Base-by-base conservation (phyloP, 2,329 filamentous ascomycete genomes). In the Byssoonygena ceratinophila region DNA sequence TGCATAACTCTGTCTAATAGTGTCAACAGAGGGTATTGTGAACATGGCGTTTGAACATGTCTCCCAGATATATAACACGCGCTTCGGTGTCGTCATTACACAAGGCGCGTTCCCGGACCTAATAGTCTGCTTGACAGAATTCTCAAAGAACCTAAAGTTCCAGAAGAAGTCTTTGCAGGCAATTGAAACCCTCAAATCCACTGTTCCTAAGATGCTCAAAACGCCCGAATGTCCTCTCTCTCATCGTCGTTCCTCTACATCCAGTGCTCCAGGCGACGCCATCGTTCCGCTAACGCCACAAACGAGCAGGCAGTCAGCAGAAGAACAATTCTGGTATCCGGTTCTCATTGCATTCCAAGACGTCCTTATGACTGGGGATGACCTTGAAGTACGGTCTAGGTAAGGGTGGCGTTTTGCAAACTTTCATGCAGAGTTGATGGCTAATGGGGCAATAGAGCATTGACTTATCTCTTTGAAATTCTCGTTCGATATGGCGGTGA, bases 251-350 rank as follows among this genome's bases (percentile, higher is more conserved):
- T 73, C 75, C 22, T 63, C 60, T 69, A 71, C 66, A 20, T 40
- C 46, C 3, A 53, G 47, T 8, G 45, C 48, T 8, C 22, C 41
- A 7, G 41, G 51, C 31, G 49, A 48, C n/a, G 20, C 22, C 2
- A 32, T 32, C 23, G 3, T 76, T 9, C 72, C 74, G 16, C 70
- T 80, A 52, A 73, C 77, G 1, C 79, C 78, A 64, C 81, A 83
- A 55, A 82, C 82, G 52, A 85, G 76, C 53, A 83, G 85, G 50
- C 94, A 94, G 43, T 94, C 90, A 3, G 82, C 92, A 58, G 94
- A 98, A 66, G 92, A 97, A 67, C 90, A 94, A 34, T 98, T 90
- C 69, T 99, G 92, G 92, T 98, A 98, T 68, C 92, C 92, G 0
- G 87, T 98, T 4, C 75, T 99, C 27, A 97, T 98, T 65, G 91